Conservation (phyloP, 2,329 filamentous ascomycete species). For the Pseudogymnoascus sp. region DNA sequence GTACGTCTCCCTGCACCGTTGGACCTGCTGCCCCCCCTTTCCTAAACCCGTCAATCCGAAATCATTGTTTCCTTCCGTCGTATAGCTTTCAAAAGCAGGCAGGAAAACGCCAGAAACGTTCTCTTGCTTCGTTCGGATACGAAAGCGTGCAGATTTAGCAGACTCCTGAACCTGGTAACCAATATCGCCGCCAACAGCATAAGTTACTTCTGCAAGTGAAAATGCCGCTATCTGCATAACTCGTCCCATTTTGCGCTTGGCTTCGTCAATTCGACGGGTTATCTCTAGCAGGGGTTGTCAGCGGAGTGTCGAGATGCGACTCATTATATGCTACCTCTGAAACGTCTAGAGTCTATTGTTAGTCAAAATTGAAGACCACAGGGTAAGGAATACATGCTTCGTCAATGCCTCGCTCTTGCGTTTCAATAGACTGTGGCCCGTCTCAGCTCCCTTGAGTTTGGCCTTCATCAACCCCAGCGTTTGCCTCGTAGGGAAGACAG, state of each 20-base stretch:
- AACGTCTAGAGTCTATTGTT: conserved; percentile 53
- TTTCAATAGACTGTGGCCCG: conserved; percentile 89
- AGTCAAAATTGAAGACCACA: conserved; percentile 19
- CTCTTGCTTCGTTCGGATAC: conserved; percentile 90
- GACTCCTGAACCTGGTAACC: conserved; percentile 97
- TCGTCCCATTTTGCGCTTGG: conserved; percentile 97
- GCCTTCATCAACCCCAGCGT: conserved; percentile 95
- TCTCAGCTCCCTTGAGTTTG: conserved; percentile 90
- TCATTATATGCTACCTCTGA: conserved; percentile 60
- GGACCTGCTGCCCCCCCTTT: conserved; percentile 95
- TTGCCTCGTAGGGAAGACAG: conserved; percentile 96
- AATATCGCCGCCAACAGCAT: conserved; percentile 91
- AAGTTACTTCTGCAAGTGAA: conserved; percentile 93
- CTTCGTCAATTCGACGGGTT: conserved; percentile 92
- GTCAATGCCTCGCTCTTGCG: conserved; percentile 96
- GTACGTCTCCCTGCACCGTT: conserved; percentile 91
- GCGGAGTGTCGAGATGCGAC: conserved; percentile 5
- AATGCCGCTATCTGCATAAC: conserved; percentile 99
- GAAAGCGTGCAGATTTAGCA: conserved; percentile 84
- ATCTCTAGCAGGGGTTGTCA: conserved; percentile 61
- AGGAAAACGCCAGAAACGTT: conserved; percentile 96
- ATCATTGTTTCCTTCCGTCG: conserved; percentile 83
- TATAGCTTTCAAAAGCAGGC: conserved; percentile 86
- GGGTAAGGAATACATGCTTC: conserved; percentile 54
- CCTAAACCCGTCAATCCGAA: conserved; percentile 93